Conservation (phyloP, 805 yeast genomes). For the Hanseniaspora pseudoguilliermondii region DNA sequence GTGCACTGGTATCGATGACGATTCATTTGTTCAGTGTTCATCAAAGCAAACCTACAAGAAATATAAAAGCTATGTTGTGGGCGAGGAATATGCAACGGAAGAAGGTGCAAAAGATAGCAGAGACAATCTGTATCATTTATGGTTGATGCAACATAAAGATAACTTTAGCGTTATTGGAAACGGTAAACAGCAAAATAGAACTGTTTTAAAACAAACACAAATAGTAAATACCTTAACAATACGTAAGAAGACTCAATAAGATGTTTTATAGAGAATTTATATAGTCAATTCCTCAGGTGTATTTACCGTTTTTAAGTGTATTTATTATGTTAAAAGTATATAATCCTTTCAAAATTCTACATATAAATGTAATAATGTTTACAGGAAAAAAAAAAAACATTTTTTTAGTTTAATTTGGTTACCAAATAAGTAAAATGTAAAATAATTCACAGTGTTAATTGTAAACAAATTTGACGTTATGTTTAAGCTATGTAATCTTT, state of each 20-base stretch:
- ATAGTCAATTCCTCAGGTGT: too few relatives aligned
- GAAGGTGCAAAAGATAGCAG: slow-evolving; percentile 31
- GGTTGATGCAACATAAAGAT: slow-evolving; percentile 15
- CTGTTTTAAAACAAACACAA: neutral
- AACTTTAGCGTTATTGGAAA: neutral
- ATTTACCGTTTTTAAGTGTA: too few relatives aligned
- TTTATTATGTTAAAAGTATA: too few relatives aligned
- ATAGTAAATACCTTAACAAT: neutral
- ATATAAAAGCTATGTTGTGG: slow-evolving; percentile 34
- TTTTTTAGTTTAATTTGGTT: too few relatives aligned
- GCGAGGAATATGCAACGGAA: slow-evolving; percentile 34
- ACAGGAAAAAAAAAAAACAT: too few relatives aligned
- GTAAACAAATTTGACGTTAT: too few relatives aligned
- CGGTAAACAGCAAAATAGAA: neutral
- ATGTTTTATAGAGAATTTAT: too few relatives aligned
- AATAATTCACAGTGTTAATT: too few relatives aligned
- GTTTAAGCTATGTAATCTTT: too few relatives aligned
- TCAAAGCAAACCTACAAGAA: slow-evolving; percentile 25
- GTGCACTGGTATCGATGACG: slow-evolving; percentile 13
- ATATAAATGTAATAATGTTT: too few relatives aligned
- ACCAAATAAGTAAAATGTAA: too few relatives aligned
- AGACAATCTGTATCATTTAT: slow-evolving; percentile 20
- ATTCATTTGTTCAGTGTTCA: neutral
- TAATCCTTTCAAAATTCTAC: too few relatives aligned
- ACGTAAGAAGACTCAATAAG: neutral